Evolutionary conservation across 2,329 filamentous ascomycete species (phyloP), one percentile per base, ranked within the genome.

Genomic region (Fusarium sp.): DNA sequence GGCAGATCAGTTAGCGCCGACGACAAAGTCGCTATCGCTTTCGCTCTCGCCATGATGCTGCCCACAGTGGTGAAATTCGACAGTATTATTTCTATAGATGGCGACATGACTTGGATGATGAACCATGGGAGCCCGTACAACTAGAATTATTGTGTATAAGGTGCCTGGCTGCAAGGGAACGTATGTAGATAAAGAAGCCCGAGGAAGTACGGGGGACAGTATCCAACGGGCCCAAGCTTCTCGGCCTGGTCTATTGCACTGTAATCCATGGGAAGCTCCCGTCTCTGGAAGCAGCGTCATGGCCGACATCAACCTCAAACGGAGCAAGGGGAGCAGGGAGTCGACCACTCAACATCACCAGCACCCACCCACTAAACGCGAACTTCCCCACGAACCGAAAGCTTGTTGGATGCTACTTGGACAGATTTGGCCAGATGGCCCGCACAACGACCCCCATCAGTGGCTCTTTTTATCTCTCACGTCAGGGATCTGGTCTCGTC

Each of bases 381-480:
- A 68, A 46, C 67, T 70, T 70, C 66, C 67, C 67, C 66, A 68
- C 67, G 70, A 64, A 63, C 67, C 52, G 52, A 70, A 70, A 70
- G 67, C 67, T 70, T 70, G 67, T 70, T 64, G 67, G 53, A 55
- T 39, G 62, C 50, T 53, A 53, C 62, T 63, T 63, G 66, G 52
- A 67, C 62, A 28, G 37, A 70, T 70, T 63, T 30, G 66, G 66
- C 50, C 40, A 53, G 4, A 55, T 58, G 66, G 60, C 66, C 66
- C 66, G 57, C 66, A 70, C 37, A 34, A 55, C 18, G 43, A 36
- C 63, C 65, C 54, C 66, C 66, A 63, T 66, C 44, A 52, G 60
- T 65, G 23, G 10, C 48, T 46, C 55, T 28, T 63, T 70, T 69
- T 54, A 54, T 66, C 57, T 70, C 62, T 55, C 52, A 46, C 31